Evolutionary conservation across 306 rosid species (phyloP).

Genomic region (Pterocarpus macrocarpus): DNA sequence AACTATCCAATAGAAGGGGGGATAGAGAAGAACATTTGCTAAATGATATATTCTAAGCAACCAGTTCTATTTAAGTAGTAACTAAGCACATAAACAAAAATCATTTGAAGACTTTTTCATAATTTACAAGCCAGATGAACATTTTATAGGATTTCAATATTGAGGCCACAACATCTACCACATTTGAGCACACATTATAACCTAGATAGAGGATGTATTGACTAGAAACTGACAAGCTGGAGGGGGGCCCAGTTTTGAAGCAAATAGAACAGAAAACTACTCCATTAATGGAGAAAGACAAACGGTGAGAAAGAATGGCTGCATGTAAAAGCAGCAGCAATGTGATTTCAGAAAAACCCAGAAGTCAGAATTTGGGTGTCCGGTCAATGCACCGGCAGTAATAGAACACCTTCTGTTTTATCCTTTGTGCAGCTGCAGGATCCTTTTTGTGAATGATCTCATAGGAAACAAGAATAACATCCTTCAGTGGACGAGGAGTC

Average conservation of each 20-base stretch:
- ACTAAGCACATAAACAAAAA: constrained; percentile 22
- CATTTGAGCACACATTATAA: constrained; percentile 35
- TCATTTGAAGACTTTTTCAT: constrained; percentile 16
- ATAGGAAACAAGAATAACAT: constrained; percentile 94
- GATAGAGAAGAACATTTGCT: constrained; percentile 26
- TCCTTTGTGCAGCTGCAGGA: constrained; percentile 88
- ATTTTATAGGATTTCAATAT: constrained; percentile 38
- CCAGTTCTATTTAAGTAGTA: not conserved
- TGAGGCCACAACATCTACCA: constrained; percentile 38
- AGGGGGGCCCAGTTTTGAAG: constrained; percentile 35
- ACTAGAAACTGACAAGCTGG: constrained; percentile 24
- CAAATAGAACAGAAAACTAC: constrained; percentile 13
- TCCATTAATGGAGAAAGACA: constrained; percentile 28
- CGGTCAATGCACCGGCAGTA: constrained; percentile 45
- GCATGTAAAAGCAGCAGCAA: constrained; percentile 30
- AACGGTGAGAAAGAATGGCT: constrained; percentile 37
- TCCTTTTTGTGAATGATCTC: constrained; percentile 95
- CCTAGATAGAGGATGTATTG: constrained; percentile 37
- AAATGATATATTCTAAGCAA: constrained; percentile 36
- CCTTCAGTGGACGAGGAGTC: constrained; percentile 95
- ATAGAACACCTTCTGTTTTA: constrained; percentile 88
- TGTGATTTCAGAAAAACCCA: constrained; percentile 35
- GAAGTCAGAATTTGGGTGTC: constrained; percentile 29
- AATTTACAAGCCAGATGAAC: constrained; percentile 35
- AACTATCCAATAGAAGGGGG: constrained; percentile 43